Conservation (phyloP, 805 yeast species). For the Pichia nanzhaoensis region DNA sequence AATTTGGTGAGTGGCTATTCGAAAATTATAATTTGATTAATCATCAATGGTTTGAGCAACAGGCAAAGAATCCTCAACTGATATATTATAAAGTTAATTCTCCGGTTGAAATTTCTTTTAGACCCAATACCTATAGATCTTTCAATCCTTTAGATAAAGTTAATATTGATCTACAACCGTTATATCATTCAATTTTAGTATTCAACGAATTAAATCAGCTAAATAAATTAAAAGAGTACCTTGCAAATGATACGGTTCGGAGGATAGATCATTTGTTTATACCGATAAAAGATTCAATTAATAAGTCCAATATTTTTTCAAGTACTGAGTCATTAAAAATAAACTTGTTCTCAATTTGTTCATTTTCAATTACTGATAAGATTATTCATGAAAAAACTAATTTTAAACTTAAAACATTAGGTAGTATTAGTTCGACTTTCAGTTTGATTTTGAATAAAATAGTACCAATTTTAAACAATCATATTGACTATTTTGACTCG, state of each 20-base stretch:
- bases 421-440: slow-evolving; percentile 69
- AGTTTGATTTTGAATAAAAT: slow-evolving; percentile 56
- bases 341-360: slow-evolving; percentile 57
- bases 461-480: slow-evolving; percentile 49
- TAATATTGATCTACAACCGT: slow-evolving; percentile 58
- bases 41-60: slow-evolving; percentile 49
- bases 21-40: slow-evolving; percentile 51
- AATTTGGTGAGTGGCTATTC: slow-evolving; percentile 52
- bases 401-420: slow-evolving; percentile 53
- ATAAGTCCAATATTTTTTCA: slow-evolving; percentile 26
- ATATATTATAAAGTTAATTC: slow-evolving; percentile 68
- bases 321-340: slow-evolving; percentile 42
- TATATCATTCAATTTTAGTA: slow-evolving; percentile 78
- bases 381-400: slow-evolving; percentile 58
- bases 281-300: slow-evolving; percentile 42
- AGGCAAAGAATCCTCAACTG: slow-evolving; percentile 38
- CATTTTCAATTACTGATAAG: slow-evolving; percentile 73
- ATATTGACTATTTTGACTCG: slow-evolving; percentile 36
- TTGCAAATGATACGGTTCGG: slow-evolving; percentile 63
- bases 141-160: slow-evolving; percentile 45
- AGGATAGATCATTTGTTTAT: slow-evolving; percentile 67
- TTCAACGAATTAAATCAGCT: slow-evolving; percentile 65
- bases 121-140: slow-evolving; percentile 39
- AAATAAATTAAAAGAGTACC: slow-evolving; percentile 53
- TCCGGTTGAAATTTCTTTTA: slow-evolving; percentile 72